Percentiles rank a stretch among this genome's conserved stretches.
These are phyloP conservation scores for Cubamyces sp. DNA, from an alignment of 768 basidiomycete genomes.

Conservation along the genomic window DNA sequence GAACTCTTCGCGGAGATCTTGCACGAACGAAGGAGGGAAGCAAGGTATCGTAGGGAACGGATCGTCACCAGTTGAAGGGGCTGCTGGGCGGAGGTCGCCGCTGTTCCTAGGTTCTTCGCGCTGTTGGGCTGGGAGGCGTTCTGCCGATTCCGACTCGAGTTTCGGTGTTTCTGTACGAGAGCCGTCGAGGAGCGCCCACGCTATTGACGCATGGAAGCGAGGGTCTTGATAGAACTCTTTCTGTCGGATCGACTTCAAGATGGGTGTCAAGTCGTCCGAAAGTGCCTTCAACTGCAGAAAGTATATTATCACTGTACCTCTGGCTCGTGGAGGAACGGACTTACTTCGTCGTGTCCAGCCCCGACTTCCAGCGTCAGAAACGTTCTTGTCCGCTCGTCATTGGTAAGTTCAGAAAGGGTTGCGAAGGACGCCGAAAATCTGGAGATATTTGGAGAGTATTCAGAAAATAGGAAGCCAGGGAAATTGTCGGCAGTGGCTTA, in stretches of 20 bases:
- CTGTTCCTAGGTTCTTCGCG: background rate
- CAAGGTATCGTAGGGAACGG: constrained; percentile 52
- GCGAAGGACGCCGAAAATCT: constrained; percentile 81
- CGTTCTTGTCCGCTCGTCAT: constrained; percentile 80
- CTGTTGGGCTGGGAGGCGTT: background rate
- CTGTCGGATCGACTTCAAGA: constrained; percentile 64
- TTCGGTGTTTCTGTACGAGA: constrained; percentile 4
- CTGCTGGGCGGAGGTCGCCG: background rate
- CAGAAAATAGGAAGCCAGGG: background rate
- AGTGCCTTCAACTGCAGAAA: constrained; percentile 57
- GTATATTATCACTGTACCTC: background rate
- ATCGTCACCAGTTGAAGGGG: background rate
- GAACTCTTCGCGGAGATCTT: constrained; percentile 53
- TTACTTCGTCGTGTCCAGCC: constrained; percentile 79
- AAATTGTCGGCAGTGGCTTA: constrained; percentile 36
- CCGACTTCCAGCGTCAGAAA: constrained; percentile 85
- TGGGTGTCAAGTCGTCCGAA: constrained; percentile 58
- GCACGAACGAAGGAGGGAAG: constrained; percentile 54
- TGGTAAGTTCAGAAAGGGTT: constrained; percentile 67
- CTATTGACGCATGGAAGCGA: constrained; percentile 87
- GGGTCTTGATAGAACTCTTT: constrained; percentile 80
- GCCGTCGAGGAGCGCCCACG: constrained; percentile 74
- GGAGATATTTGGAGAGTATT: background rate
- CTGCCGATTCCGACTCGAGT: background rate
- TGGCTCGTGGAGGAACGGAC: constrained; percentile 10